Conservation (phyloP, 345 rosid genomes). For the Corchorus capsularis region DNA sequence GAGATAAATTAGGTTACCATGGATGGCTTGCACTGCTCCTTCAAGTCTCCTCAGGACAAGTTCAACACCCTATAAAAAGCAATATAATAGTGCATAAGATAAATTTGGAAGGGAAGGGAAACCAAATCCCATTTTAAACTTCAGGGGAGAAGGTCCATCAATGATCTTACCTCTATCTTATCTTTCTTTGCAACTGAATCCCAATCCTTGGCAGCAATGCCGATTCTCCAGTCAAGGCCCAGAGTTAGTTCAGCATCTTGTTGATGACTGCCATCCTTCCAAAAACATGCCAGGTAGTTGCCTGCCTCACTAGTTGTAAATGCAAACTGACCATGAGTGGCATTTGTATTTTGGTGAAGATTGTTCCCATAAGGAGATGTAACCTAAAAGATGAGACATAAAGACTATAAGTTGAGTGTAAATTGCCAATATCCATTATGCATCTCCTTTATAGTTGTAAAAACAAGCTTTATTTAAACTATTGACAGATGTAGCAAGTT, state of each 20-base stretch:
- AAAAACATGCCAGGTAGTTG: slow-evolving; percentile 76
- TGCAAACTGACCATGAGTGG: slow-evolving; percentile 68
- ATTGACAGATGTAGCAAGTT: not conserved
- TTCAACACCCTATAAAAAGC: slow-evolving; percentile 72
- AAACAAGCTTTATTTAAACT: not conserved
- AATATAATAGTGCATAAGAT: slow-evolving; percentile 4
- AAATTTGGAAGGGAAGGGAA: not conserved
- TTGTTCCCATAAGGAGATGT: slow-evolving; percentile 77
- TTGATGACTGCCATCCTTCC: slow-evolving; percentile 44
- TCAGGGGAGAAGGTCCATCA: not conserved
- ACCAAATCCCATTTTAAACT: not conserved
- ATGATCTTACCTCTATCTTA: slow-evolving; percentile 73
- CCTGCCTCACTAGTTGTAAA: slow-evolving; percentile 80
- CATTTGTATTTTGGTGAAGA: slow-evolving; percentile 61
- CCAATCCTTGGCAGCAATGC: slow-evolving; percentile 96
- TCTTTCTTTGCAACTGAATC: slow-evolving; percentile 90
- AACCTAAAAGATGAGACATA: slow-evolving; percentile 48
- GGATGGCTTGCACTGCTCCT: slow-evolving; percentile 66
- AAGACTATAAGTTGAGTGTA: not conserved
- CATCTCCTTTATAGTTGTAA: not conserved
- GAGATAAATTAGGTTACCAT: slow-evolving; percentile 55
- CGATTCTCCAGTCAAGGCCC: slow-evolving; percentile 85
- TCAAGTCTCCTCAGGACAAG: slow-evolving; percentile 77
- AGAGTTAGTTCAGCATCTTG: slow-evolving; percentile 45
- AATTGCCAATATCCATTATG: not conserved